Conservation (phyloP, 305 asterid genomes). For the Caryopteris hybrid region DNA sequence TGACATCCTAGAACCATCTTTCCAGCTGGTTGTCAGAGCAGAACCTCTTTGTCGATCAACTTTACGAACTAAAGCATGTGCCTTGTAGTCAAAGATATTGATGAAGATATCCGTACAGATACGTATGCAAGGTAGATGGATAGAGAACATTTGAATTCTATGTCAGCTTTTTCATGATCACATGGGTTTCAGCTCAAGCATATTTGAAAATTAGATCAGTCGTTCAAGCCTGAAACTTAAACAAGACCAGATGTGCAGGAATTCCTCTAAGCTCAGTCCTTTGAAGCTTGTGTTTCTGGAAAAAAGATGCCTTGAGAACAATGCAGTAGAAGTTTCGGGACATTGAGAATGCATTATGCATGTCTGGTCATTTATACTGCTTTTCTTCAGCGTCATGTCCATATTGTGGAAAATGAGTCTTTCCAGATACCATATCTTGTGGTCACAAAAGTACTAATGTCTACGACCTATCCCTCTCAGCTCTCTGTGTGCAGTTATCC, state of each 20-base stretch:
- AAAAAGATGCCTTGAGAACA: neutral
- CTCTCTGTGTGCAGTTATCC: neutral
- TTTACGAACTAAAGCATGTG: neutral
- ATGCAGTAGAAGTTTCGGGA: neutral
- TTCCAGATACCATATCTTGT: no score
- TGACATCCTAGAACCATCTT: no score
- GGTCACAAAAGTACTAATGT: no score
- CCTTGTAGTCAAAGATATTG: neutral
- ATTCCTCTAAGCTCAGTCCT: neutral
- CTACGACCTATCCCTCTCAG: neutral
- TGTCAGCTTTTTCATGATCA: neutral
- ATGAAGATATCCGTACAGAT: neutral
- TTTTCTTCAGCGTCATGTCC: no score
- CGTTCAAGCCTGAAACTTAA: neutral
- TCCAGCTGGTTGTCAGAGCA: neutral
- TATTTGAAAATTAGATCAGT: neutral
- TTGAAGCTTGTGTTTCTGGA: neutral
- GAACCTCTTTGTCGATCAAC: neutral
- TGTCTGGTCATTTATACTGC: neutral
- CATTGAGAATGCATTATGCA: neutral
- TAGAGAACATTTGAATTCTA: no score
- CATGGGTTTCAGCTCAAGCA: neutral
- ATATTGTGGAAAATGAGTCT: no score
- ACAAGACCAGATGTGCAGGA: neutral
- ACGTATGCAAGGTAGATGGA: no score